Evolutionary conservation across 257 asterid genomes (phyloP), one percentile per base, ranked within the genome.

Genomic region (Haberlea rhodopensis): DNA sequence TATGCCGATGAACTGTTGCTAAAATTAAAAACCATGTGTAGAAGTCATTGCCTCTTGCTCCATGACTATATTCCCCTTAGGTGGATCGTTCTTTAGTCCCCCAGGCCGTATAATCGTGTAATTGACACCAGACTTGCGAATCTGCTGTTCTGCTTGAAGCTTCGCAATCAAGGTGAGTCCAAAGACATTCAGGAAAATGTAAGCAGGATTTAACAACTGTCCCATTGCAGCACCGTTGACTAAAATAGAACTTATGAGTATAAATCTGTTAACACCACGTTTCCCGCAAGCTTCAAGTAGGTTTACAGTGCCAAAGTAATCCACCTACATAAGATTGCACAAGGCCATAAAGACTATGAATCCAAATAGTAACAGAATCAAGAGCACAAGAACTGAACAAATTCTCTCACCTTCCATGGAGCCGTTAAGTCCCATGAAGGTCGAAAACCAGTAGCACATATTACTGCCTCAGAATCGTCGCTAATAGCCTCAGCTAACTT

Each of bases 211-310:
- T 24, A 92, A 57, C 67, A 85, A 65, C 73, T 92, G 99, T 37
- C 99, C 97, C 96, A 89, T 89, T 69, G 99, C 91, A 34, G 97
- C 99, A n/a, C 99, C 99, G 63, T 89, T 92, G 13, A 89, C 99
- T 60, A 92, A 72, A 60, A 92, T 92, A 20, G 99, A 92, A 66
- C 99, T 92, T 60, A 92, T 67, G 32, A 89, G 96, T 80, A 92
- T 73, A 67, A 92, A 92, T 77, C 97, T 78, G 63, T 82, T 76
- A 7, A 92, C 90, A 22, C 85, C 86, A 57, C 75, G 83, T 67
- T 85, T 87, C 66, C 88, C 72, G 81, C 99, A 89, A 54, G 96
- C 99, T 28, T 92, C 99, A 15, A 89, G 97, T 68, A 92, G 89
- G 81, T 87, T 89, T 31, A 92, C 95, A 2, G 99, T 92, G 43